Percentiles rank a stretch among this genome's conserved stretches.
These are phyloP conservation scores for Odonthalia washingtoniensis DNA, from an alignment of 31 red algal genomes.

Conservation along the genomic window DNA sequence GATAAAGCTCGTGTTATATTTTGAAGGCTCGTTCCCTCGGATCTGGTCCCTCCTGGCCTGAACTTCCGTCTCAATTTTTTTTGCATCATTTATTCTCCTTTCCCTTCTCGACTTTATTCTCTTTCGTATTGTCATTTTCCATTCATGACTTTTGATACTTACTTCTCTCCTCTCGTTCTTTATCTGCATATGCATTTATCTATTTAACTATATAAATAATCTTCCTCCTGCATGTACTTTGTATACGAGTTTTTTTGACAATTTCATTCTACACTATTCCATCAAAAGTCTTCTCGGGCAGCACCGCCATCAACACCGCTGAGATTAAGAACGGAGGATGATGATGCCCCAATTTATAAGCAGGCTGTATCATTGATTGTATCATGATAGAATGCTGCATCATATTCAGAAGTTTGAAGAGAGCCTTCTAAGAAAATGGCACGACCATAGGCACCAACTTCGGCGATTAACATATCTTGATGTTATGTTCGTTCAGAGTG, in stretches of 20 bases:
- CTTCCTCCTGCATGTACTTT: constrained; percentile 65
- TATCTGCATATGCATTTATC: constrained; percentile 59
- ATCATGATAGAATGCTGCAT: constrained; percentile 96
- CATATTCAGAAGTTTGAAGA: constrained; percentile 83
- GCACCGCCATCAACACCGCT: constrained; percentile 94
- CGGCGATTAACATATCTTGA: constrained; percentile 82
- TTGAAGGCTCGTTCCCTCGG: too few species aligned
- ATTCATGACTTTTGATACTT: constrained; percentile 85
- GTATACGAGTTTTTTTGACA: constrained; percentile 59
- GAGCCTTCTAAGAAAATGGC: constrained; percentile 91
- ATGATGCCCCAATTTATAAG: constrained; percentile 56
- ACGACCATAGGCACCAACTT: constrained; percentile 88
- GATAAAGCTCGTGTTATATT: too few species aligned
- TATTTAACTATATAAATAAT: constrained; percentile 53
- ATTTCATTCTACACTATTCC: constrained; percentile 64
- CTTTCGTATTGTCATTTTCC: constrained; percentile 91
- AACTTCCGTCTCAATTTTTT: too few species aligned
- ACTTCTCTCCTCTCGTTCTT: constrained; percentile 48
- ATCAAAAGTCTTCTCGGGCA: constrained; percentile 85
- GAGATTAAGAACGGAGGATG: constrained; percentile 71
- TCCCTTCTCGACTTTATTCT: constrained; percentile 85
- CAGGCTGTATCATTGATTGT: constrained; percentile 83
- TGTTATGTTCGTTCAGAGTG: constrained; percentile 35
- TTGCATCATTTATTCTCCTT: too few species aligned
- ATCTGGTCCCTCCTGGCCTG: too few species aligned